Evolutionary conservation across 169 alveolate genomes (phyloP), one percentile per base, ranked within the genome.

Genomic region (Fabrea salina): DNA sequence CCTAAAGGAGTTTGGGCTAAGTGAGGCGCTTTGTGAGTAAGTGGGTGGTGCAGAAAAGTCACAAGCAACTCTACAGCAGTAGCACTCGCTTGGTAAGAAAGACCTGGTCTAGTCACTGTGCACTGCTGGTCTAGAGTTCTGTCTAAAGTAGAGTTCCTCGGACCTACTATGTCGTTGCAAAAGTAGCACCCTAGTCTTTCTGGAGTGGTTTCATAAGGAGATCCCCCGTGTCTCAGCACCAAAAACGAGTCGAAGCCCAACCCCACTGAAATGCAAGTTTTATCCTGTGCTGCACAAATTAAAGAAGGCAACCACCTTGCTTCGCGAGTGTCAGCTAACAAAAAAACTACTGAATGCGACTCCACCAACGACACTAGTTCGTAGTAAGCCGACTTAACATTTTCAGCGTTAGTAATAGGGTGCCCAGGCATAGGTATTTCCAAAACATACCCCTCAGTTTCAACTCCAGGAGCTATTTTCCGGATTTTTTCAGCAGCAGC

Each of bases 381-480:
- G 1, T 16, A 47, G 16, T 32, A 16, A 33, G 44, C 43, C n/a
- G n/a, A n/a, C n/a, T n/a, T 61, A 32, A 85, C 91, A 35, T 86
- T 82, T 47, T 91, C 90, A 7, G 74, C 72, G 30, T 68, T 86
- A 22, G 70, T 79, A 37, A 83, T 85, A 27, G 90, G 76, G 80
- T 94, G 95, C 2, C 99, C 99, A 5, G 99, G 99, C 97, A 96
- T 94, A 32, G 99, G 99, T 59, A 96, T 95, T 53, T 86, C 88
- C 33, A 95, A 53, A 43, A 59, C 59, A 40, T 74, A 77, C 16
- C 96, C 98, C 79, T 84, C 53, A 44, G 93, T 80, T 5, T 90
- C 87, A 41, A 92, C 86, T 59, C 84, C 90, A 6, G 98, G 98
- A 75, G 91, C 89, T 6, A 96, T 86, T 64, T 94, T 92, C 72